Conservation (phyloP, 164 flowering plant genomes). For the Aristolochia contorta region DNA sequence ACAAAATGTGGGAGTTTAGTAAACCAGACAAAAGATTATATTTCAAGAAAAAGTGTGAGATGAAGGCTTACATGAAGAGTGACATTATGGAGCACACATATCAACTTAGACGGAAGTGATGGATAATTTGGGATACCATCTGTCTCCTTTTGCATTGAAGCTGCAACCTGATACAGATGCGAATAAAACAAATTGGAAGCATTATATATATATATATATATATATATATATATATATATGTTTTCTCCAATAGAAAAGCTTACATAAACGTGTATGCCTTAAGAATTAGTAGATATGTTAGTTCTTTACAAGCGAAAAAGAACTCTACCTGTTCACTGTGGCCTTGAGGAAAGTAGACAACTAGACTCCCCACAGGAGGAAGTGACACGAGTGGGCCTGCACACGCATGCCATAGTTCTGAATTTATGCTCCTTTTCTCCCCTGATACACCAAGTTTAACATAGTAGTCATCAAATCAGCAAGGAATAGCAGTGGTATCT, state of each 20-base stretch:
- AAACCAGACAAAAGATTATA: neutral
- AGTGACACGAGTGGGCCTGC: slow-evolving; percentile 92
- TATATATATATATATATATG: neutral
- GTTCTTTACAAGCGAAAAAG: too few relatives aligned
- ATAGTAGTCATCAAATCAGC: too few relatives aligned
- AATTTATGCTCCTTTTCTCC: slow-evolving; percentile 73
- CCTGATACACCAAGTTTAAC: slow-evolving; percentile 26
- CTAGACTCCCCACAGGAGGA: slow-evolving; percentile 93
- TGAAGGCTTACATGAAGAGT: slow-evolving; percentile 57
- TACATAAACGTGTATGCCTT: too few relatives aligned
- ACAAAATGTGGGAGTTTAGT: slow-evolving; percentile 1
- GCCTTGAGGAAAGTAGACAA: slow-evolving; percentile 97
- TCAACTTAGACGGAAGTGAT: slow-evolving; percentile 85
- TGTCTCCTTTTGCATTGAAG: slow-evolving; percentile 89
- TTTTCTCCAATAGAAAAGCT: neutral
- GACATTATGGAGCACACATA: slow-evolving; percentile 86
- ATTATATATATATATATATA: neutral
- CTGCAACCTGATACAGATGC: slow-evolving; percentile 65
- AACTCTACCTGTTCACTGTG: slow-evolving; percentile 85
- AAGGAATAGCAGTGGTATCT: too few relatives aligned
- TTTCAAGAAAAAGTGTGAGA: neutral
- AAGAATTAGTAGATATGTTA: too few relatives aligned
- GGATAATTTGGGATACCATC: slow-evolving; percentile 89
- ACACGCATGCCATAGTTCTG: slow-evolving; percentile 99
- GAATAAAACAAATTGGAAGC: neutral